Conservation (phyloP, 352 stramenopile genomes). For the Globisporangium viniferum region DNA sequence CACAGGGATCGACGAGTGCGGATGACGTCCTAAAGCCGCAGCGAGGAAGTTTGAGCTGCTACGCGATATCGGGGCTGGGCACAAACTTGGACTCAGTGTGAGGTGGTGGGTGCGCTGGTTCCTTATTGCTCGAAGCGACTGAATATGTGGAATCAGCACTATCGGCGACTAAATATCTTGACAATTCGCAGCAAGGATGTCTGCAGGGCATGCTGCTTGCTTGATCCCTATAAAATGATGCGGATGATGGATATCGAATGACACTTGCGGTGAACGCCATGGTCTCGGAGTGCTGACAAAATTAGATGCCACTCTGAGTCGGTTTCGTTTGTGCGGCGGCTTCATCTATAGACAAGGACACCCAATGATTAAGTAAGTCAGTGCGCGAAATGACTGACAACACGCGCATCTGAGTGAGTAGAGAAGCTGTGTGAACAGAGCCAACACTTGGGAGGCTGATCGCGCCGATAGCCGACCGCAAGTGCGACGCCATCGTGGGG, state of each 20-base stretch:
- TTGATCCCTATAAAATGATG: no score
- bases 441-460: not conserved
- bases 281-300: not conserved
- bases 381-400: not conserved
- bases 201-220: no score
- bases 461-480: not conserved
- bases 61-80: no score
- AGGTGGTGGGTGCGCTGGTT: no score
- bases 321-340: not conserved
- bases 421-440: not conserved
- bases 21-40: no score
- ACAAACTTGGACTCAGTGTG: no score
- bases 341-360: slow-evolving; percentile 2
- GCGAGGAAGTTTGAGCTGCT: no score
- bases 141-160: no score
- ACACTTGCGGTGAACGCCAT: not conserved
- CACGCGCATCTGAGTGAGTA: not conserved
- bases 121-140: no score
- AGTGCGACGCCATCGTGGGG: not conserved
- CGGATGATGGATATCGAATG: not conserved
- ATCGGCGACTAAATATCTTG: no score
- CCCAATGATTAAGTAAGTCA: not conserved
- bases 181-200: no score
- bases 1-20: no score
- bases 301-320: slow-evolving; percentile 1